Evolutionary conservation across 208 protist species (phyloP).

Genomic region (Histomonas meleagridis): DNA sequence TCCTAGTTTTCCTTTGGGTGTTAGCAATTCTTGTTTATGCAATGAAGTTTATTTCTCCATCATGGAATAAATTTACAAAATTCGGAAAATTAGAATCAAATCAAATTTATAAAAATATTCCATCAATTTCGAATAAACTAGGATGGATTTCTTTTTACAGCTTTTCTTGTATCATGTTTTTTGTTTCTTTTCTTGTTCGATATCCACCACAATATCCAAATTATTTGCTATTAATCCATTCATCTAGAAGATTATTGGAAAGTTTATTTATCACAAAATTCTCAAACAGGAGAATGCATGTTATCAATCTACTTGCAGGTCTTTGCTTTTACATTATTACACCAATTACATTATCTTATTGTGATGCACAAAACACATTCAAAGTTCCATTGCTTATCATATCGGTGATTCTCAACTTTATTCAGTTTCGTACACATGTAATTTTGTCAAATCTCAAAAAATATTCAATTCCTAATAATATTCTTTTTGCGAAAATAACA

Average conservation of each 20-base stretch:
- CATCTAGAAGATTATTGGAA: not conserved
- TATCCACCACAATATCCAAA: not conserved
- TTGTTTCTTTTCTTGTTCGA: not conserved
- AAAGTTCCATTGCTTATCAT: not conserved
- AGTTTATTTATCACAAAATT: slow-evolving; percentile 14
- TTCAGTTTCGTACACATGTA: not conserved
- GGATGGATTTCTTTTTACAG: slow-evolving; percentile 17
- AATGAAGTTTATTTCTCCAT: not conserved
- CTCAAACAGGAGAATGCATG: not conserved
- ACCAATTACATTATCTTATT: not conserved
- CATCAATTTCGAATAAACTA: not conserved
- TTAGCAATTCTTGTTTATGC: not conserved
- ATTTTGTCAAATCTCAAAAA: not conserved
- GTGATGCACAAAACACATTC: not conserved
- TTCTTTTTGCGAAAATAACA: not conserved
- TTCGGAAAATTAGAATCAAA: not conserved
- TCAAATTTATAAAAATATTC: not conserved
- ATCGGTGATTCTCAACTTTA: not conserved
- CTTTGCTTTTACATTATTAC: not conserved
- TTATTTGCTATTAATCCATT: not conserved
- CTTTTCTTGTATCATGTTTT: slow-evolving; percentile 1
- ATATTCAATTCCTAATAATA: not conserved
- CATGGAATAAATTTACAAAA: slow-evolving; percentile 21
- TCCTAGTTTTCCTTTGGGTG: not conserved
- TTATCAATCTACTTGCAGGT: slow-evolving; percentile 29